phyloP scores from a whole-genome alignment of 108 stramenopile species.

The Schizochytrium sp. region DNA sequence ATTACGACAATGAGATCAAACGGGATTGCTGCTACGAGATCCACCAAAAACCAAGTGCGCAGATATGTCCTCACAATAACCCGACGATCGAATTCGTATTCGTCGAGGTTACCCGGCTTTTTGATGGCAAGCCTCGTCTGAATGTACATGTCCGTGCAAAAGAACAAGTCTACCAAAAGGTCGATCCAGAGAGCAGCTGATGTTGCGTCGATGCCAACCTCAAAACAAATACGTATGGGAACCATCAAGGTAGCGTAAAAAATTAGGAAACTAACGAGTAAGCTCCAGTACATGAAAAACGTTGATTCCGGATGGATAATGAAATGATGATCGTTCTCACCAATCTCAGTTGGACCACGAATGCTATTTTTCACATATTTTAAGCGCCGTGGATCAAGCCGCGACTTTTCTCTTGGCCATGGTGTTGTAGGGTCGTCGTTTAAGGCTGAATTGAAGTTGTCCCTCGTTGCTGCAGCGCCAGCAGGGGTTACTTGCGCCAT shows the following conservation, averaged over 20 bases:
- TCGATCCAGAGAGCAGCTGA: slow-evolving; percentile 47
- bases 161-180: slow-evolving; percentile 10
- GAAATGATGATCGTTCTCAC: neutral
- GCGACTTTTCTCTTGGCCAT: no score
- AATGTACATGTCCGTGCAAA: slow-evolving; percentile 29
- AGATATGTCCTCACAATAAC: neutral
- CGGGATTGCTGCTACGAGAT: slow-evolving; percentile 10
- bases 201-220: neutral
- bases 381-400: neutral
- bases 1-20: slow-evolving; percentile 24
- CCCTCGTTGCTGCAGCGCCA: no score
- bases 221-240: slow-evolving; percentile 42
- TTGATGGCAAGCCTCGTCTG: neutral
- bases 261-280: slow-evolving; percentile 10
- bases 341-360: neutral
- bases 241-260: slow-evolving; percentile 41
- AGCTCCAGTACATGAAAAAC: slow-evolving; percentile 4
- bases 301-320: slow-evolving; percentile 19
- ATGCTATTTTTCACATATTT: neutral
- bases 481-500: no score
- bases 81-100: neutral
- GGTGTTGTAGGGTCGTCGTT: no score
- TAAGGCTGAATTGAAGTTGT: no score
- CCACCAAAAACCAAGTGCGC: slow-evolving; percentile 49
- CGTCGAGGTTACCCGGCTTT: neutral